phyloP scores from a whole-genome alignment of 371 early-diverging fungal genomes.

The Amoeboaphelidium protococcarum region DNA sequence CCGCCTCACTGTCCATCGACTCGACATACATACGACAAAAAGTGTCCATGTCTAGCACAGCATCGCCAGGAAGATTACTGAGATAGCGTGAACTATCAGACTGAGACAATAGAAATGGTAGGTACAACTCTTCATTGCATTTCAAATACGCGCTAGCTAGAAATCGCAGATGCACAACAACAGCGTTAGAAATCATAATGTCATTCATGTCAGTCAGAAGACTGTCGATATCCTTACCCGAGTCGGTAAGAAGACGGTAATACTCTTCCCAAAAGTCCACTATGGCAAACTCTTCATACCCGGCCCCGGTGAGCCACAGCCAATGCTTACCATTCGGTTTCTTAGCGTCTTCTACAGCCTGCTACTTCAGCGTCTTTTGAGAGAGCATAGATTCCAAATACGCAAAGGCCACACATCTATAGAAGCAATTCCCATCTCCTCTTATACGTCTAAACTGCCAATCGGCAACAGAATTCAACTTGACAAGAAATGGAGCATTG shows the following conservation, averaged over 20 bases:
- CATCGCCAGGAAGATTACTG: conserved; percentile 14
- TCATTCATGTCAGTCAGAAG: too few relatives aligned
- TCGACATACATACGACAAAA: conserved; percentile 34
- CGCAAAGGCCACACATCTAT: background rate
- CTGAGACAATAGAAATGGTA: conserved; percentile 15
- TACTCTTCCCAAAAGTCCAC: too few relatives aligned
- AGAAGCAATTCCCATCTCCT: background rate
- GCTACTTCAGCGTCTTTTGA: too few relatives aligned
- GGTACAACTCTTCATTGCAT: conserved; percentile 29
- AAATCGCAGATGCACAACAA: conserved; percentile 34
- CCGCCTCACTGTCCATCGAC: conserved; percentile 39
- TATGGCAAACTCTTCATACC: too few relatives aligned
- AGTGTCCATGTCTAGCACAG: conserved; percentile 26
- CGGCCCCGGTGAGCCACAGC: too few relatives aligned
- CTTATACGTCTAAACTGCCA: background rate
- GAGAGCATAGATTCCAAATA: too few relatives aligned
- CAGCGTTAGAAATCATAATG: conserved; percentile 21
- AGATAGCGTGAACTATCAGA: background rate
- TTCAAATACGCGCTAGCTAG: conserved; percentile 34
- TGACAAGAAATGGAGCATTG: too few relatives aligned
- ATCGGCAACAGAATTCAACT: background rate
- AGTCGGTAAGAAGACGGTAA: too few relatives aligned
- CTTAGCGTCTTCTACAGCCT: too few relatives aligned
- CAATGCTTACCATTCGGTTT: too few relatives aligned
- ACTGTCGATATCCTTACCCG: too few relatives aligned